Percentiles rank a stretch among this genome's conserved stretches.
Evolutionary conservation across 2,329 filamentous ascomycete species (phyloP).

Genomic region (Ambrosiella beaveri): DNA sequence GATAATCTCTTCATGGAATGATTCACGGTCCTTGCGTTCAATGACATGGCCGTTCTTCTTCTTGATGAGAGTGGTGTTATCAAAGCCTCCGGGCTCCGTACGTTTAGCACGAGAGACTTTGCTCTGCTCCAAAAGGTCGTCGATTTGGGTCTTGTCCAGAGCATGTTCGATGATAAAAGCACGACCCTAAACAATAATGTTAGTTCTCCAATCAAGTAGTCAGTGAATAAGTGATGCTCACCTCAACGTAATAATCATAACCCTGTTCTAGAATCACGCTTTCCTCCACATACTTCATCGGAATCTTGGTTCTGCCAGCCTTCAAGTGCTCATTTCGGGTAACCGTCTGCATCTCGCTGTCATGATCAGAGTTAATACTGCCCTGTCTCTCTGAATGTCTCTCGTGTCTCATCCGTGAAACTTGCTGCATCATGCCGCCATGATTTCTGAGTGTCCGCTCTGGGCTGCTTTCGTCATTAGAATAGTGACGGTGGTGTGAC

Average conservation of each 20-base stretch:
- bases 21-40: constrained; percentile 9
- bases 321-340: constrained; percentile 51
- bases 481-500: background rate
- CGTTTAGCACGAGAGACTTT: constrained; percentile 50
- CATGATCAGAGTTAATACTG: constrained; percentile 13
- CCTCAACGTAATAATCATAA: constrained; percentile 78
- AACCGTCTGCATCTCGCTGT: constrained; percentile 24
- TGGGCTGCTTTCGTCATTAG: constrained; percentile 19
- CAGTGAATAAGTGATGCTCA: constrained; percentile 23
- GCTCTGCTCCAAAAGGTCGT: constrained; percentile 70
- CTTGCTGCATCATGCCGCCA: background rate
- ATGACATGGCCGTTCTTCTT: constrained; percentile 10
- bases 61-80: constrained; percentile 4
- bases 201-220: background rate
- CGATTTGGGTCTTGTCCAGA: constrained; percentile 77
- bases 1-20: constrained; percentile 11
- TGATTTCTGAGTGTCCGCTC: constrained; percentile 23
- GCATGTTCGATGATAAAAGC: constrained; percentile 70
- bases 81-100: constrained; percentile 17
- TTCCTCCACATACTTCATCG: constrained; percentile 61
- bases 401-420: background rate
- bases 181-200: constrained; percentile 44
- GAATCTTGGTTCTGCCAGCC: constrained; percentile 81
- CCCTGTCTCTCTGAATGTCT: background rate
- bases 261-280: constrained; percentile 67